Percentiles rank a stretch among this genome's conserved stretches.
Evolutionary conservation across 2,329 filamentous ascomycete species (phyloP).

Genomic region (Monilinia polystroma): DNA sequence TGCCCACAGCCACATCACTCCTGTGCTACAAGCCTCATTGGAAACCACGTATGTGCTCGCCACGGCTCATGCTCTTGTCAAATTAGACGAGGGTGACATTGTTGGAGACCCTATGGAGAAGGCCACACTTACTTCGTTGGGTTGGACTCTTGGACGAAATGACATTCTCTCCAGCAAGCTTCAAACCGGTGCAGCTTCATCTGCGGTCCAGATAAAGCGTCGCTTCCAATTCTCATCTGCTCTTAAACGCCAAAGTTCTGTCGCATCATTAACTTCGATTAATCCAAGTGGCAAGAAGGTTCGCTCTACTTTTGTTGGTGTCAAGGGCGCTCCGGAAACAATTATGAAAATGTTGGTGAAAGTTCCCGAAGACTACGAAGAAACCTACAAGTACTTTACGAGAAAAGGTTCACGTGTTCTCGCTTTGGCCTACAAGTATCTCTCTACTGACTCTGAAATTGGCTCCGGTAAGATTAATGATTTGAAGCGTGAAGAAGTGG

Average conservation of each 20-base stretch:
- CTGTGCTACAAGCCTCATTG: conserved; percentile 67
- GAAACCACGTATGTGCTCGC: conserved; percentile 92
- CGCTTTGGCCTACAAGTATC: conserved; percentile 89
- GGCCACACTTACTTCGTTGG: conserved; percentile 83
- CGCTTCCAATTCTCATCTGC: conserved; percentile 98
- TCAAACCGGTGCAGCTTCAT: conserved; percentile 53
- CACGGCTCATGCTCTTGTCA: conserved; percentile 92
- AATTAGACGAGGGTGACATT: conserved; percentile 93
- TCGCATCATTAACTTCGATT: conserved; percentile 75
- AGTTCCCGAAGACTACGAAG: conserved; percentile 85
- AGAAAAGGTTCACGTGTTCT: conserved; percentile 92
- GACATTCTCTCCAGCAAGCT: conserved; percentile 75
- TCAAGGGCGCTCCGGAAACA: conserved; percentile 96
- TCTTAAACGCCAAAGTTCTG: conserved; percentile 91
- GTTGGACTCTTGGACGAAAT: conserved; percentile 89
- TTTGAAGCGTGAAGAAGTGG: conserved; percentile 88
- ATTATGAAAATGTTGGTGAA: conserved; percentile 89
- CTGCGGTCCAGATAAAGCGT: conserved; percentile 89
- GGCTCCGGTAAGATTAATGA: conserved; percentile 86
- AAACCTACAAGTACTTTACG: conserved; percentile 98
- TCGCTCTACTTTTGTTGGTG: conserved; percentile 85
- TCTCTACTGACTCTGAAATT: conserved; percentile 78
- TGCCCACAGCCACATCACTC: conserved; percentile 75
- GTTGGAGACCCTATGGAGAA: conserved; percentile 99
- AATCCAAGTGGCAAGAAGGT: conserved; percentile 73